Conservation (phyloP, 1,139 yeast genomes). For the Lodderomyces elongisporus region DNA sequence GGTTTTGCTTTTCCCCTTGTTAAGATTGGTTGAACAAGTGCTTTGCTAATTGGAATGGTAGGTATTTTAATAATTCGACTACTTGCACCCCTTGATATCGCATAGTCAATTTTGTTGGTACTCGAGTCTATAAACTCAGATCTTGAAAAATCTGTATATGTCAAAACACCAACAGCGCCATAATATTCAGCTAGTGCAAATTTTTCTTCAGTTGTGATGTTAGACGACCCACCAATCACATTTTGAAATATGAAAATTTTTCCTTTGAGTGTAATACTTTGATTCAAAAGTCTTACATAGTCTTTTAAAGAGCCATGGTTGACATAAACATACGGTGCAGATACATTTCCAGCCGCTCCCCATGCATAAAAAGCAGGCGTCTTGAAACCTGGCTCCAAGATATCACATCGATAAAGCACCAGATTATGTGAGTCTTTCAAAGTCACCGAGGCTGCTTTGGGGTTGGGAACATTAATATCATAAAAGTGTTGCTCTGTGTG, state of each 20-base stretch:
- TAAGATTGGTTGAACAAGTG: conserved; percentile 29
- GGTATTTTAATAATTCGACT: conserved; percentile 20
- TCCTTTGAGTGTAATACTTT: conserved; percentile 18
- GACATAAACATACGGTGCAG: conserved; percentile 25
- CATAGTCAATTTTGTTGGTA: conserved; percentile 5
- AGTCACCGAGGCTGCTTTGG: conserved; percentile 21
- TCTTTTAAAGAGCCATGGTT: conserved; percentile 31
- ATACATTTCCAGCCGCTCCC: conserved; percentile 26
- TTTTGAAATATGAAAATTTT: conserved; percentile 31
- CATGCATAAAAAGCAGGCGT: conserved; percentile 37
- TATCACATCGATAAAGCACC: conserved; percentile 22
- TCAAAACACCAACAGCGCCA: conserved; percentile 29
- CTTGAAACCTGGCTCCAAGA: conserved; percentile 22
- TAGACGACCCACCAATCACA: conserved; percentile 4
- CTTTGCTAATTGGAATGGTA: conserved; percentile 34
- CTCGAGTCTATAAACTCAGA: conserved; percentile 4
- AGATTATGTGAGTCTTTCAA: conserved; percentile 21
- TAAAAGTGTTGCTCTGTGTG: conserved; percentile 17
- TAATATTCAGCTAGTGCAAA: conserved; percentile 23
- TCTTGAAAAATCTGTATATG: conserved; percentile 15
- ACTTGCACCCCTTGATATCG: conserved; percentile 11
- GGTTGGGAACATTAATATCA: conserved; percentile 19
- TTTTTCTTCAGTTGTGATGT: conserved; percentile 22
- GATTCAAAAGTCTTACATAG: conserved; percentile 18
- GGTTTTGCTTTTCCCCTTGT: too few relatives aligned